A percentile compares a stretch with the other conserved stretches of the same genome.
These are phyloP conservation scores for Kwoniella newhampshirensis DNA, from an alignment of 768 basidiomycete genomes.

Conservation along the genomic window DNA sequence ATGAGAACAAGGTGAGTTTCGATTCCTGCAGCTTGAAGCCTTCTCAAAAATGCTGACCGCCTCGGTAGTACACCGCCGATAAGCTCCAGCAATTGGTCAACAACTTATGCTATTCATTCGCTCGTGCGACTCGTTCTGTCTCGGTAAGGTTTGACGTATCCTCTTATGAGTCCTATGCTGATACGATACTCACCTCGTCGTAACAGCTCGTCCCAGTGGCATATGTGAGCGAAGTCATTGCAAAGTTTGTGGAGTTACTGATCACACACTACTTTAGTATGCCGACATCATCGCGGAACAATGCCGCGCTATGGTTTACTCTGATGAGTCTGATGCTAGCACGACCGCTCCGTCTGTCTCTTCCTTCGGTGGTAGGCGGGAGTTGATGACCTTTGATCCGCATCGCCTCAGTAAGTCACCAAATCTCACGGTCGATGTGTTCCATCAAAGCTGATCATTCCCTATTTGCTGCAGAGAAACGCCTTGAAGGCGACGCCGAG, in stretches of 20 bases:
- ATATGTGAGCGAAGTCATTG: constrained; percentile 13
- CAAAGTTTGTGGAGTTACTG: constrained; percentile 10
- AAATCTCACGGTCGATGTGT: too few species aligned
- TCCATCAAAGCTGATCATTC: constrained; percentile 6
- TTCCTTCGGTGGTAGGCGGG: constrained; percentile 1
- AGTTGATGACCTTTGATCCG: constrained; percentile 26
- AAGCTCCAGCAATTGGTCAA: constrained; percentile 36
- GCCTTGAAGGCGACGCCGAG: constrained; percentile 24
- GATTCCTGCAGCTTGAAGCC: background rate
- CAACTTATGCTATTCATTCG: constrained; percentile 34
- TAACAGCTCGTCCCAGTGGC: constrained; percentile 26
- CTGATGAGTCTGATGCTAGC: constrained; percentile 19
- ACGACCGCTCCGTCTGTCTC: constrained; percentile 15
- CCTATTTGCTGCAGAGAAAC: constrained; percentile 22
- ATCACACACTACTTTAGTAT: constrained; percentile 1
- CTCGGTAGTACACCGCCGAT: constrained; percentile 30
- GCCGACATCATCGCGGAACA: constrained; percentile 24
- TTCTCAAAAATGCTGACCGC: background rate
- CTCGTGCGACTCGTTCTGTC: constrained; percentile 36
- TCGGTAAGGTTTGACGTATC: constrained; percentile 19
- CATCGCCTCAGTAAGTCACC: constrained; percentile 20
- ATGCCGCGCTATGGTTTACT: constrained; percentile 18
- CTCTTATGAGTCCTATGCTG: too few species aligned
- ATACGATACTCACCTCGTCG: background rate
- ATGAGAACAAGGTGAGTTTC: constrained; percentile 37